Evolutionary conservation across 1,284 basidiomycete genomes (phyloP).

Genomic region (Leccinum subrobustum): DNA sequence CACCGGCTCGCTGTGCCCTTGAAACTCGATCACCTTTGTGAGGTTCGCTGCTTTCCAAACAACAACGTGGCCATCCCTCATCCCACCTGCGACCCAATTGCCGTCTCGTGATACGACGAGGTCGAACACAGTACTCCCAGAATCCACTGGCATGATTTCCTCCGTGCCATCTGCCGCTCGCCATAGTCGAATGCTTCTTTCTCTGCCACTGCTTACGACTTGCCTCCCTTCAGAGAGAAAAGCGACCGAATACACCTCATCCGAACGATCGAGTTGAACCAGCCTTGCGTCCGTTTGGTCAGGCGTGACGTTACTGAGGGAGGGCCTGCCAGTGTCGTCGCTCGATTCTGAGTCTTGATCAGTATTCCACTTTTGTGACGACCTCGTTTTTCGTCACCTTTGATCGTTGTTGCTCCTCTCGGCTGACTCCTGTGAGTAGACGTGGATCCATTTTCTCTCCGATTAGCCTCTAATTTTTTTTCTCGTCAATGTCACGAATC

Average conservation of each 20-base stretch:
- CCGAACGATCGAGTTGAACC: not conserved
- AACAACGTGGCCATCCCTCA: not conserved
- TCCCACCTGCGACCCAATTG: not conserved
- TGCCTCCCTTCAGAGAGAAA: not conserved
- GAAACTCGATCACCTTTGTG: not conserved
- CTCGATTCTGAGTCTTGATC: not conserved
- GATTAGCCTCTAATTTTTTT: not conserved
- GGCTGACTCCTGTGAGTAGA: not conserved
- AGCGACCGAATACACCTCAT: not conserved
- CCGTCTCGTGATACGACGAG: not conserved
- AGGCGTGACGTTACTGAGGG: not conserved
- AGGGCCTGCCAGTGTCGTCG: not conserved
- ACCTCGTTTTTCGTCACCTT: not conserved
- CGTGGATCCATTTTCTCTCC: not conserved
- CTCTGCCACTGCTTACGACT: not conserved
- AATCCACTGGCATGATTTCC: not conserved
- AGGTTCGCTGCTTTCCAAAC: not conserved
- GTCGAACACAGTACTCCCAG: not conserved
- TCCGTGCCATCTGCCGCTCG: not conserved
- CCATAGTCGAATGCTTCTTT: not conserved
- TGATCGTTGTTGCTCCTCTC: not conserved
- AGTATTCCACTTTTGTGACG: not conserved
- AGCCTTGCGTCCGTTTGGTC: not conserved
- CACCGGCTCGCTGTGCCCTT: not conserved
- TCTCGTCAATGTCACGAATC: not conserved